Percentiles rank a stretch among this genome's conserved stretches.
phyloP scores from a whole-genome alignment of 306 rosid species.

The Styphnolobium japonicum region DNA sequence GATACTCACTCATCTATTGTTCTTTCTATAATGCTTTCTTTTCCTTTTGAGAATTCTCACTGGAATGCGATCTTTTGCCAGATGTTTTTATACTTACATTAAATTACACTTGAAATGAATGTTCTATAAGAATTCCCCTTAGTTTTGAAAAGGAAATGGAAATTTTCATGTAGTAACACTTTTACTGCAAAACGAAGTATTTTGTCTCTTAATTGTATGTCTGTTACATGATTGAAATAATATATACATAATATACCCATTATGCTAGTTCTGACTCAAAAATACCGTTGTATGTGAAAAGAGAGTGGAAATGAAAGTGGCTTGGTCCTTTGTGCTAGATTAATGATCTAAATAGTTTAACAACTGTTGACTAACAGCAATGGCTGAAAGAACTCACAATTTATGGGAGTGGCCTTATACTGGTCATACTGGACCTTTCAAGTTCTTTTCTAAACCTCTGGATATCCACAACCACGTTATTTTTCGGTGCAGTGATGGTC shows the following conservation, averaged over 20 bases:
- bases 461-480: not conserved
- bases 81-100: not conserved
- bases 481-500: not conserved
- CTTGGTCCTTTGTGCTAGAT: not conserved
- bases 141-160: not conserved
- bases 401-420: not conserved
- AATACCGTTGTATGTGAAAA: not conserved
- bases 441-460: not conserved
- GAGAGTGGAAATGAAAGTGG: conserved; percentile 3
- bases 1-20: not conserved
- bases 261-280: not conserved
- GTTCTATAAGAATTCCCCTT: not conserved
- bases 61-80: not conserved
- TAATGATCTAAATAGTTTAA: not conserved
- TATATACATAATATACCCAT: not conserved
- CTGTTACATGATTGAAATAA: not conserved
- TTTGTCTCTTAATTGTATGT: not conserved
- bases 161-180: not conserved
- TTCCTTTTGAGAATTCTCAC: not conserved
- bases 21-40: not conserved
- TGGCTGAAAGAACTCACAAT: not conserved
- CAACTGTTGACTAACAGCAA: not conserved
- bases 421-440: not conserved
- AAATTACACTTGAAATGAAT: not conserved
- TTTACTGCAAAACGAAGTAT: not conserved